Percentiles rank a stretch among this genome's conserved stretches.
phyloP scores from a whole-genome alignment of 2,329 filamentous ascomycete species.

The Fusarium sterilihyphosum region DNA sequence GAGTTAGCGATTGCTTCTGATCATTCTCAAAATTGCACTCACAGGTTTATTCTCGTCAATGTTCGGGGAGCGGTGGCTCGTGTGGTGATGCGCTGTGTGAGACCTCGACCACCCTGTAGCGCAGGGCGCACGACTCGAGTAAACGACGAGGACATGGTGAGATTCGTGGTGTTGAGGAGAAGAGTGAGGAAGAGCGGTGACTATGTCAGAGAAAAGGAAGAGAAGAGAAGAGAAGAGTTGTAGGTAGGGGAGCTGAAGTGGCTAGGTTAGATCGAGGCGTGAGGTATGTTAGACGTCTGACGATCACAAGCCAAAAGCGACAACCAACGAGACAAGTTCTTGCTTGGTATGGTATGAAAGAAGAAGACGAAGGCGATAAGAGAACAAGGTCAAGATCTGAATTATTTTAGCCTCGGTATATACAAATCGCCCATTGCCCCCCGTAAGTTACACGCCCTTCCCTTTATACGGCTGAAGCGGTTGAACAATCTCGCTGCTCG shows the following conservation, averaged over 20 bases:
- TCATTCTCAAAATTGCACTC: constrained; percentile 15
- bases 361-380: neutral
- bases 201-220: neutral
- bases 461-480: constrained; percentile 28
- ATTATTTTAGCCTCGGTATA: constrained; percentile 17
- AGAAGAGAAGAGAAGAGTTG: neutral
- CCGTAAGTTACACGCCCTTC: constrained; percentile 9
- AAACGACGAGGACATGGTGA: constrained; percentile 56
- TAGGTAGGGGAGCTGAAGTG: neutral
- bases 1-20: neutral
- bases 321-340: constrained; percentile 1
- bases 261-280: constrained; percentile 4
- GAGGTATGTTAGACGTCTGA: constrained; percentile 17
- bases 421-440: constrained; percentile 4
- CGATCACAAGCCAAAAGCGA: constrained; percentile 33
- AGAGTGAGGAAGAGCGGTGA: neutral
- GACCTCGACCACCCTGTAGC: constrained; percentile 56
- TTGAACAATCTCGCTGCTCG: constrained; percentile 29
- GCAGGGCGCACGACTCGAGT: constrained; percentile 62
- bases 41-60: constrained; percentile 41
- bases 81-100: constrained; percentile 44
- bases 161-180: neutral
- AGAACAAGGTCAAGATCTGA: neutral
- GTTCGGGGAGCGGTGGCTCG: constrained; percentile 35
- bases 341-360: neutral